Evolutionary conservation across 129 eudicot species (phyloP).

Genomic region (Artemisia argyi): DNA sequence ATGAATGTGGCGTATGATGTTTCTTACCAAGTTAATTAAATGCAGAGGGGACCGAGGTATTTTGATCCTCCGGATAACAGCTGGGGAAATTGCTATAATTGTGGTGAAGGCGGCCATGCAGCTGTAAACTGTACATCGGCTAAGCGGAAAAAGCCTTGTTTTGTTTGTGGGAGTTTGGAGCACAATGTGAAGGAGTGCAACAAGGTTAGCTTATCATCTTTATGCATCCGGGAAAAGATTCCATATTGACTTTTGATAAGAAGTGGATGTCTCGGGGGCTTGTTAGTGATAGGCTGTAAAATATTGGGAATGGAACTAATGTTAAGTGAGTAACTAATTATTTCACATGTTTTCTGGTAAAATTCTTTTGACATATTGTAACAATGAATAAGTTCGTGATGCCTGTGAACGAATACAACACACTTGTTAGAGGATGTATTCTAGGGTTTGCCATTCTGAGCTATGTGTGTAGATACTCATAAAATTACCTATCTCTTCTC

Average conservation of each 20-base stretch:
- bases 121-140: conserved; percentile 72
- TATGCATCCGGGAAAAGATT: neutral
- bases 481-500: neutral
- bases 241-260: neutral
- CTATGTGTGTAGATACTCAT: too few relatives aligned
- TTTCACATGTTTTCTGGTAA: neutral
- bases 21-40: conserved; percentile 32
- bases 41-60: conserved; percentile 98
- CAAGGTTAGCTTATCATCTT: conserved; percentile 50
- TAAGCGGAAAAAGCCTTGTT: conserved; percentile 85
- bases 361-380: neutral
- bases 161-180: conserved; percentile 94
- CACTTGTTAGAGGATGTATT: too few relatives aligned
- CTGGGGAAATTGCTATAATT: conserved; percentile 96
- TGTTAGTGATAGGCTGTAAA: neutral
- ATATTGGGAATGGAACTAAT: neutral
- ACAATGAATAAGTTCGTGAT: neutral
- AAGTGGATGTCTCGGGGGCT: neutral
- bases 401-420: too few relatives aligned
- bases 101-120: conserved; percentile 94
- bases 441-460: too few relatives aligned
- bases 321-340: neutral
- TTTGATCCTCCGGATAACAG: conserved; percentile 94
- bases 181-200: conserved; percentile 76
- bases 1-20: conserved; percentile 29